Conservation (phyloP, 2,329 filamentous ascomycete species). For the Didymellaceae sp. region DNA sequence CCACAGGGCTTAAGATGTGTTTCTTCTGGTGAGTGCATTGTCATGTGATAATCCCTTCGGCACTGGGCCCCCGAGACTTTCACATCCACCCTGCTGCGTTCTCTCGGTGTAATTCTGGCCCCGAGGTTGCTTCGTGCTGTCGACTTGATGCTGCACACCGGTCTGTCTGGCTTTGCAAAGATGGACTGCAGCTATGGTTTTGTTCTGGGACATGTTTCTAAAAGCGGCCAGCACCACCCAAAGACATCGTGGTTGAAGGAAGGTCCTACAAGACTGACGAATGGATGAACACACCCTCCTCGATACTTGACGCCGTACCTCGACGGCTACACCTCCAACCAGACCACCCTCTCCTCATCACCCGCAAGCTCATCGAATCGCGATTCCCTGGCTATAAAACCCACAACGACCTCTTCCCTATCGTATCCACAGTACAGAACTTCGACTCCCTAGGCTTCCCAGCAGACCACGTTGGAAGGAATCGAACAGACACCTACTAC, state of each 20-base stretch:
- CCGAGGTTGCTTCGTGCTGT: background rate
- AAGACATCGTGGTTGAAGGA: slow-evolving; percentile 65
- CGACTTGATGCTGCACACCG: background rate
- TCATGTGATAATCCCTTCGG: slow-evolving; percentile 39
- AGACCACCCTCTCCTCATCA: slow-evolving; percentile 90
- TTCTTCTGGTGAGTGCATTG: slow-evolving; percentile 42
- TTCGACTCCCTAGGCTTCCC: slow-evolving; percentile 98
- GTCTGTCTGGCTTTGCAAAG: background rate
- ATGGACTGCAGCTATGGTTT: background rate
- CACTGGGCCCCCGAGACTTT: background rate
- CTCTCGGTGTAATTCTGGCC: slow-evolving; percentile 13
- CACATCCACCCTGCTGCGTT: slow-evolving; percentile 1
- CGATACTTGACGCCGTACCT: slow-evolving; percentile 75
- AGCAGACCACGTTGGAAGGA: slow-evolving; percentile 83
- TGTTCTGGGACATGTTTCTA: slow-evolving; percentile 1
- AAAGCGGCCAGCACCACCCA: slow-evolving; percentile 21
- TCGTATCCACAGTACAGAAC: slow-evolving; percentile 85
- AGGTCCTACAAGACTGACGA: slow-evolving; percentile 71
- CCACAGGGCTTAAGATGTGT: slow-evolving; percentile 31
- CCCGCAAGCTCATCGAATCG: slow-evolving; percentile 88
- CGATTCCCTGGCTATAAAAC: slow-evolving; percentile 80
- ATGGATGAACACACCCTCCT: slow-evolving; percentile 84
- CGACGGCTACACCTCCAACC: slow-evolving; percentile 87
- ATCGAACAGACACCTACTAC: slow-evolving; percentile 93
- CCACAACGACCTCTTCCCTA: slow-evolving; percentile 79